Evolutionary conservation across 2,329 filamentous ascomycete genomes (phyloP).

Genomic region (Aspergillus ibericus): DNA sequence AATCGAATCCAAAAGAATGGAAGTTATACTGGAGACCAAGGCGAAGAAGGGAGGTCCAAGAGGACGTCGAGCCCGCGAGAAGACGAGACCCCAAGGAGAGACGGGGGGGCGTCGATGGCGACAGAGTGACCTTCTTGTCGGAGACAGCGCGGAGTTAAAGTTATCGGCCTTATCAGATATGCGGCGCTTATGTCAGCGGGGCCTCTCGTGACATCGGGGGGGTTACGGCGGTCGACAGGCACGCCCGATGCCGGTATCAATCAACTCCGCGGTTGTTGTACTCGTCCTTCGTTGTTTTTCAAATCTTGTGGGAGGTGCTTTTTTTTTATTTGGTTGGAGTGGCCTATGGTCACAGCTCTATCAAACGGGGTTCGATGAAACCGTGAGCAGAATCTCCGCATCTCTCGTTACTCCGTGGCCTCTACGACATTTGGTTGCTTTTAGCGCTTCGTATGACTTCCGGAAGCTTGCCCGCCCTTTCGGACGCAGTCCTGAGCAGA

Average conservation of each 20-base stretch:
- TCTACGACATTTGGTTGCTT: not conserved
- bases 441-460: constrained; percentile 23
- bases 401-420: not conserved
- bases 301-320: not conserved
- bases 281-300: not conserved
- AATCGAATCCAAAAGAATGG: not conserved
- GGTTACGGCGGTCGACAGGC: not conserved
- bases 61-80: not conserved
- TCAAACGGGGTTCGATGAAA: not conserved
- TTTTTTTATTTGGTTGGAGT: not conserved
- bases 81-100: not conserved
- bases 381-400: not conserved
- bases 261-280: not conserved
- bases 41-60: not conserved
- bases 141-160: constrained; percentile 6
- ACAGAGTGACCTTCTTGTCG: not conserved
- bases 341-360: not conserved
- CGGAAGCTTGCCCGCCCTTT: constrained; percentile 20
- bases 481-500: constrained; percentile 37
- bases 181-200: not conserved
- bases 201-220: not conserved
- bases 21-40: not conserved
- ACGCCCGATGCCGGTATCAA: not conserved
- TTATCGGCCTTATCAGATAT: constrained; percentile 1
- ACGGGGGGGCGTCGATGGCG: not conserved